Base-by-base conservation (phyloP, 768 basidiomycete species). In the Lactarius pseudohatsudake region DNA sequence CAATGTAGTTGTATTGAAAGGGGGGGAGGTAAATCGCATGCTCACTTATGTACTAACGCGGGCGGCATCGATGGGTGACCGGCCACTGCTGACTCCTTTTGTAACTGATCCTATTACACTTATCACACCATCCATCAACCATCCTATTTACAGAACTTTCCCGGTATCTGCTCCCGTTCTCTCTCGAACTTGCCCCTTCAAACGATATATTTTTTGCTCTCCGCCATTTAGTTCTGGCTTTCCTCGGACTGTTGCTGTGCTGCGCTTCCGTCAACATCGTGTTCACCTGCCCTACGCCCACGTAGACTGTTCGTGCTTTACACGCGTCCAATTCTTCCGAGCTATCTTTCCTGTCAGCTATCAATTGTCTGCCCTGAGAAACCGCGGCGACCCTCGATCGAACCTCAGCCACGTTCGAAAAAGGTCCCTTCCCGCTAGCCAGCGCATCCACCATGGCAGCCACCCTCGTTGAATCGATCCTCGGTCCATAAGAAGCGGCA, bases 291-390 rank as follows among this genome's bases (percentile, higher is more conserved):
- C 67, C 66, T 55, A n/a, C 55, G 61, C 67, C 56, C 77, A 79
- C 77, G 77, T 74, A 87, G 84, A 81, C 84, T 74, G 85, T 85
- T 80, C 86, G 86, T 81, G 81, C 76, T 66, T 75, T 86, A 65
- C 81, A 87, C 76, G 79, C 80, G n/a, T 79, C 83, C 53, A 80
- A 79, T 16, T 79, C 78, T 58, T 74, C 74, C 47, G 82, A 88
- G 26, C 72, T 85, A 85, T 72, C 73, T 85, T 45, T 87, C 9
- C 64, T 47, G 67, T n/a, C 62, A 76, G 9, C 63, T 50, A 68
- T n/a, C 62, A 76, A 8, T 75, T 86, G 9, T 71, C 81, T 1
- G 80, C 77, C 26, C 57, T 73, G 26, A 73, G 47, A 50, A 80
- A 62, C 73, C 86, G 64, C 82, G 82, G 70, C 71, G 72, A 18